A percentile compares a stretch with the other conserved stretches of the same genome.
Conservation (phyloP, 202 grass and related monocot species). For the Schoenoplectus tabernaemontani region DNA sequence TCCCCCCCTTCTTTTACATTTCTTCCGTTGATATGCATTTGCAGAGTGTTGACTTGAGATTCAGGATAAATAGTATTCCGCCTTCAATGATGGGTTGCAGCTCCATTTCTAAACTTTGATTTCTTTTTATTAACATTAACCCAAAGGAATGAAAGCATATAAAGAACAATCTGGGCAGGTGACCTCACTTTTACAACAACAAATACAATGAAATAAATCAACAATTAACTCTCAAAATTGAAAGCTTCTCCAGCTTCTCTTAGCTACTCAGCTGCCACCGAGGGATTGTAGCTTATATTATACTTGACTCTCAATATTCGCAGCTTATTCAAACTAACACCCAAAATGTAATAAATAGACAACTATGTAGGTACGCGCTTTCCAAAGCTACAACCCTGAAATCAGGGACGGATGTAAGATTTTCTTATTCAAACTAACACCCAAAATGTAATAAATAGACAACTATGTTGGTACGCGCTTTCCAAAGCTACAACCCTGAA, state of each 20-base stretch:
- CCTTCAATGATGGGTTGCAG: background rate
- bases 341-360: background rate
- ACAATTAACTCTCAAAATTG: background rate
- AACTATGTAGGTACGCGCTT: conserved; percentile 31
- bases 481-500: conserved; percentile 77
- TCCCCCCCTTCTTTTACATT: no score
- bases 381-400: conserved; percentile 77
- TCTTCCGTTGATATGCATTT: no score
- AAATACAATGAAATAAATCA: background rate
- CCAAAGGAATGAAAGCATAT: background rate
- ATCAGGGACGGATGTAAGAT: no score
- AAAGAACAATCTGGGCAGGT: background rate
- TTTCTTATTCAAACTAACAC: background rate
- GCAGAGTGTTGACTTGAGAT: no score
- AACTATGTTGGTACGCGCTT: conserved; percentile 31
- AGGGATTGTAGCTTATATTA: background rate
- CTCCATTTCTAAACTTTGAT: background rate
- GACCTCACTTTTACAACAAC: background rate
- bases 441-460: background rate
- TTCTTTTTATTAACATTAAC: no score
- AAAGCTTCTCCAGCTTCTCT: background rate
- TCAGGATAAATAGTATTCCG: no score
- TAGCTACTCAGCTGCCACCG: background rate
- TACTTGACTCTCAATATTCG: conserved; percentile 5
- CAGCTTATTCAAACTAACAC: background rate